A percentile compares a stretch with the other conserved stretches of the same genome.
These are phyloP conservation scores for Pochonia chlamydosporia DNA, from an alignment of 2,329 filamentous ascomycete genomes.

Conservation along the genomic window DNA sequence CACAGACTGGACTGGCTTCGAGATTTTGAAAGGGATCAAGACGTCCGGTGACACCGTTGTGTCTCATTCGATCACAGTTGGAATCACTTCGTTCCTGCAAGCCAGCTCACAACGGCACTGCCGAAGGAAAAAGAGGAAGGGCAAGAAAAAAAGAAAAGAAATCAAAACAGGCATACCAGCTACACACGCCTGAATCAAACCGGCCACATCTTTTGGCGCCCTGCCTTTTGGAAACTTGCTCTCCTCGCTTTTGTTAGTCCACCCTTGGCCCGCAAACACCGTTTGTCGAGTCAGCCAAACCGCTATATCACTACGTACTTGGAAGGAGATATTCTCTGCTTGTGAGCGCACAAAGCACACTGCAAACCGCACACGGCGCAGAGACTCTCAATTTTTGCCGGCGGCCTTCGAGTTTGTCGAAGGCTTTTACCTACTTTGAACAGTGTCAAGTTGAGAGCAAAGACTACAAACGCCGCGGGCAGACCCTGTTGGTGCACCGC, in stretches of 20 bases:
- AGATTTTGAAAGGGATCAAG: too few species aligned
- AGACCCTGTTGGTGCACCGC: slow-evolving; percentile 2
- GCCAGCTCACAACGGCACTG: background rate
- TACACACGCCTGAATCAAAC: background rate
- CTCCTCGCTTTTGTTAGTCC: background rate
- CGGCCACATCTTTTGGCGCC: too few species aligned
- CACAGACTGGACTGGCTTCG: too few species aligned
- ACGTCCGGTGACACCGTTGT: background rate
- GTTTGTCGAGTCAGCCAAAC: background rate
- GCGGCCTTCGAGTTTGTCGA: background rate
- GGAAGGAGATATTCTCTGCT: background rate
- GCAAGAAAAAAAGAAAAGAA: too few species aligned
- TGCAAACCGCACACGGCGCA: background rate
- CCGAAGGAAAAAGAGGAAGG: background rate
- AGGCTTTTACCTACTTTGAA: background rate
- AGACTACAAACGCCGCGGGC: slow-evolving; percentile 1
- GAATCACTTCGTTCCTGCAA: background rate
- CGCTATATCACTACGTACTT: background rate
- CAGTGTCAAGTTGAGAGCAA: slow-evolving; percentile 1
- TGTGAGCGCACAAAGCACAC: background rate
- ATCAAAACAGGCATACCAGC: background rate
- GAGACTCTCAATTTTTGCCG: background rate
- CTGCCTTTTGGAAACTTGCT: background rate
- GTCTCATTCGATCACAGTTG: background rate
- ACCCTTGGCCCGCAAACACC: background rate